A percentile compares a stretch with the other conserved stretches of the same genome.
Conservation (phyloP, 371 early-diverging fungal species). For the Blakeslea trispora region DNA sequence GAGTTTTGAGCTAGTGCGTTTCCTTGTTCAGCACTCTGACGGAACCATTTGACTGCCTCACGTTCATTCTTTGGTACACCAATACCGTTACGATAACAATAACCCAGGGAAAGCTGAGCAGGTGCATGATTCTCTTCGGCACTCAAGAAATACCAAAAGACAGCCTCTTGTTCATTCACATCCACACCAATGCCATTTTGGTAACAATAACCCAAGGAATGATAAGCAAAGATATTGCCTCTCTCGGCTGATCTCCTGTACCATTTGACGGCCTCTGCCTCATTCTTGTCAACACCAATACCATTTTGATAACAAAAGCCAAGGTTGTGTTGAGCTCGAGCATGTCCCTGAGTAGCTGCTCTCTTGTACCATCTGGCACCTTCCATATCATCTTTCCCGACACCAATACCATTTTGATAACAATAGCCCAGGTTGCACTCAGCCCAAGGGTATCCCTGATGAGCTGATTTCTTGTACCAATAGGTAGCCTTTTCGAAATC, state of each 20-base stretch:
- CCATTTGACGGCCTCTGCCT: conserved; percentile 66
- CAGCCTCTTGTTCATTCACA: conserved; percentile 65
- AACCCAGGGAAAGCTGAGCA: conserved; percentile 79
- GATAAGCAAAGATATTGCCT: conserved; percentile 76
- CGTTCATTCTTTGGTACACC: conserved; percentile 67
- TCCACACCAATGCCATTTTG: conserved; percentile 83
- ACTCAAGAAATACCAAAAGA: conserved; percentile 71
- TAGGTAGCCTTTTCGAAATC: conserved; percentile 40
- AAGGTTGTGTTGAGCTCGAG: conserved; percentile 82
- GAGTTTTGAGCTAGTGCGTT: conserved; percentile 81
- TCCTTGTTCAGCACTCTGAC: conserved; percentile 66
- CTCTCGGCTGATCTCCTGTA: conserved; percentile 70
- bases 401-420: conserved; percentile 84
- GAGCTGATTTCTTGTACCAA: conserved; percentile 74
- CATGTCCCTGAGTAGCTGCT: conserved; percentile 78
- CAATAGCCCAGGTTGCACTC: conserved; percentile 83
- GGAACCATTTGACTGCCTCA: conserved; percentile 71
- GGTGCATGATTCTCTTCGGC: conserved; percentile 71
- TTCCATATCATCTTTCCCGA: conserved; percentile 53
- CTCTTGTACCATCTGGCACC: conserved; percentile 82
- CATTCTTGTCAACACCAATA: conserved; percentile 66
- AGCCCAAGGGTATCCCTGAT: conserved; percentile 55
- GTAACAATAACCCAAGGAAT: conserved; percentile 87
- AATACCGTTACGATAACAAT: conserved; percentile 78
- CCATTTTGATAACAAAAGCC: conserved; percentile 87